phyloP scores from a whole-genome alignment of 192 early-diverging fungal genomes.

The Cladochytrium replicatum region DNA sequence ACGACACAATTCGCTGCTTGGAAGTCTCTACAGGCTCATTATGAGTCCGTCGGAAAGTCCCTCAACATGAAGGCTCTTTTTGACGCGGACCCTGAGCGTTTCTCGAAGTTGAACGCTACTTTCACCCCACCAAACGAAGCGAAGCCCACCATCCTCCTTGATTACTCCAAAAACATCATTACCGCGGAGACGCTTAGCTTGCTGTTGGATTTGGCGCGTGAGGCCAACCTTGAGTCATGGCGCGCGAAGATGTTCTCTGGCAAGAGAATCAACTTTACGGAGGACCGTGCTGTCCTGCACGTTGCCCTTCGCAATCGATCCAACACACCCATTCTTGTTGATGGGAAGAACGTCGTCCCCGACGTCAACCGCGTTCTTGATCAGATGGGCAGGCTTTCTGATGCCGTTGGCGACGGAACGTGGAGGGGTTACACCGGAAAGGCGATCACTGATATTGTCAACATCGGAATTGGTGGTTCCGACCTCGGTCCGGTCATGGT shows the following conservation, averaged over 20 bases:
- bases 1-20: conserved; percentile 48
- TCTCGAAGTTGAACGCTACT: conserved; percentile 62
- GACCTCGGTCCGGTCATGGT: conserved; percentile 98
- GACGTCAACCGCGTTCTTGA: conserved; percentile 87
- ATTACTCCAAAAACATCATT: conserved; percentile 95
- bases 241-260: conserved; percentile 90
- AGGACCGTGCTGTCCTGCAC: conserved; percentile 92
- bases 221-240: conserved; percentile 77
- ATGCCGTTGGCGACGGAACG: conserved; percentile 72
- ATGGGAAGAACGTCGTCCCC: conserved; percentile 88
- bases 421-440: conserved; percentile 98
- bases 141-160: conserved; percentile 68
- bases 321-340: conserved; percentile 73
- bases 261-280: conserved; percentile 93
- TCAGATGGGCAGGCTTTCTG: conserved; percentile 83
- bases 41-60: conserved; percentile 62
- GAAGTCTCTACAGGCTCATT: conserved; percentile 83
- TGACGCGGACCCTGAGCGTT: conserved; percentile 61
- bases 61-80: conserved; percentile 77
- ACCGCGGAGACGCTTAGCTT: conserved; percentile 68
- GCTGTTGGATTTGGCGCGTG: conserved; percentile 71
- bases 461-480: conserved; percentile 98
- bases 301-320: conserved; percentile 82
- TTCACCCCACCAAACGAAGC: conserved; percentile 47
- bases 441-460: conserved; percentile 87